Evolutionary conservation across 352 stramenopile species (phyloP).

Genomic region (Phytophthora pluvialis): DNA sequence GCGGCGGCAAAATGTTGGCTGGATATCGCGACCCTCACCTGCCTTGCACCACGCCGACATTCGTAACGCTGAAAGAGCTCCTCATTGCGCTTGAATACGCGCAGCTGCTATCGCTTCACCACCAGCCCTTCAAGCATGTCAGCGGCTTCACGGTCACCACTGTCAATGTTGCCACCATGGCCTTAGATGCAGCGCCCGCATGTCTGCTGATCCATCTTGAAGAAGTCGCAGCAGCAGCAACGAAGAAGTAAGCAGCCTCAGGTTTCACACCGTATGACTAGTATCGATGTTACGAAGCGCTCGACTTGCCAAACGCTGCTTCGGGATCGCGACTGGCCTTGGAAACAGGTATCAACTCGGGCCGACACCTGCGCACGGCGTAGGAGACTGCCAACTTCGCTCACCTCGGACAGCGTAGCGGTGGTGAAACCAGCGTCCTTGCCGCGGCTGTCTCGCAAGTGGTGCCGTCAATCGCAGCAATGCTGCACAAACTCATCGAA

Average conservation of each 20-base stretch:
- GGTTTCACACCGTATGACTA: conserved; percentile 1
- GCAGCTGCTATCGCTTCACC: too few relatives aligned
- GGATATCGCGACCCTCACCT: too few relatives aligned
- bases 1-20: too few relatives aligned
- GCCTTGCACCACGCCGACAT: too few relatives aligned
- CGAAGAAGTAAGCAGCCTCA: not conserved
- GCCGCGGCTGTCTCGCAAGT: not conserved
- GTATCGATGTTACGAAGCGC: not conserved
- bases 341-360: not conserved
- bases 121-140: too few relatives aligned
- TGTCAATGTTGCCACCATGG: too few relatives aligned
- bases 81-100: too few relatives aligned
- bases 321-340: not conserved
- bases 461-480: not conserved
- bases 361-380: not conserved
- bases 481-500: not conserved
- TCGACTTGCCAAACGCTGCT: not conserved
- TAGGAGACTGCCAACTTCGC: not conserved
- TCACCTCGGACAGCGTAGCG: not conserved
- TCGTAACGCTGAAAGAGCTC: too few relatives aligned
- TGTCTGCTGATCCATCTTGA: too few relatives aligned
- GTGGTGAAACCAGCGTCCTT: not conserved
- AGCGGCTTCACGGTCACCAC: too few relatives aligned
- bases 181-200: too few relatives aligned
- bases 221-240: too few relatives aligned